Evolutionary conservation across 2,329 filamentous ascomycete species (phyloP), one percentile per base, ranked within the genome.

Genomic region (Fusarium sp.): DNA sequence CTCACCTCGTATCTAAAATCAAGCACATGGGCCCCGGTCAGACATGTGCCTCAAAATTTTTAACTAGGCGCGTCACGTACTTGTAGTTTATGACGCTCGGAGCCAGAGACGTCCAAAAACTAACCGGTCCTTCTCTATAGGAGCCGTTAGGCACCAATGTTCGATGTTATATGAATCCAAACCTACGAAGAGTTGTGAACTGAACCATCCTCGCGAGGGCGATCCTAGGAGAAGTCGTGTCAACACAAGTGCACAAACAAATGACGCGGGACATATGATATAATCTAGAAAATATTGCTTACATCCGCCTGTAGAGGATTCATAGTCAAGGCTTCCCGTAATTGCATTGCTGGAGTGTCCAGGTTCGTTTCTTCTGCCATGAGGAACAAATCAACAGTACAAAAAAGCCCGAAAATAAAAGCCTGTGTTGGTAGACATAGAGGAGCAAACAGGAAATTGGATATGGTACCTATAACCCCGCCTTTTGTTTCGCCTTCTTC

Each of bases 81-180:
- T 58, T 58, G n/a, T 58, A 58, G 54, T 50, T 58, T 5, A 58
- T 27, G 23, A 58, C 34, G 39, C 43, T 58, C 12, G 54, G 50
- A n/a, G 54, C 54, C 11, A 58, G 15, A 18, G 54, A 58, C 13
- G 54, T 58, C 23, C 40, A 12, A 16, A 50, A 58, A 34, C 43
- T 58, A 56, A 40, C 15, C 28, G 5, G 7, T 50, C 30, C 5
- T n/a, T 18, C 37, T 18, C 12, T 39, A 39, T 30, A 13, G 6
- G 15, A 51, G 18, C 18, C 18, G 18, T 23, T 23, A 23, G 18
- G 18, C 18, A 23, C 18, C 18, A 23, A 23, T 23, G 18, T 23
- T 23, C 18, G 18, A 23, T 4, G 18, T 23, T 23, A 23, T 23
- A 23, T 23, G 16, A 31, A 37, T 18, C 18, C 36, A 39, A 31